Conservation (phyloP, 2,329 filamentous ascomycete species). For the Orbilia brochopaga region DNA sequence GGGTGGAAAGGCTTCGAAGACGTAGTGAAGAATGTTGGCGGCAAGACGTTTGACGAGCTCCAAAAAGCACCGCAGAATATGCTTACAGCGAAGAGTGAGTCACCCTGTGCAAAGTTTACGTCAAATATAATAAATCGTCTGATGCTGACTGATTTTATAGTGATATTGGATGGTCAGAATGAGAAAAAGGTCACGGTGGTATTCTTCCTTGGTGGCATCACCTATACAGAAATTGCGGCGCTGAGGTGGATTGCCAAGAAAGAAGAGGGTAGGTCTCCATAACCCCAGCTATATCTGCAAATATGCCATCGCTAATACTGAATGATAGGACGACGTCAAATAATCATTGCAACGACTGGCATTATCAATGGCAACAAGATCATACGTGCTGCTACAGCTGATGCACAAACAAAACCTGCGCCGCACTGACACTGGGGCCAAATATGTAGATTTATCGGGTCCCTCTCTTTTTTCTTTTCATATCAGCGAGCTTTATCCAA, state of each 20-base stretch:
- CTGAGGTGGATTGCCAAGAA: conserved; percentile 86
- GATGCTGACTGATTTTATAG: conserved; percentile 17
- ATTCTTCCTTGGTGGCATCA: conserved; percentile 97
- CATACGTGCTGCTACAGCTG: conserved; percentile 81
- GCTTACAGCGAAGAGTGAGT: conserved; percentile 71
- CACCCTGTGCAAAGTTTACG: background rate
- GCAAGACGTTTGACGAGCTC: conserved; percentile 86
- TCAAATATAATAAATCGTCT: background rate
- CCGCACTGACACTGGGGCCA: background rate
- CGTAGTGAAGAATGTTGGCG: conserved; percentile 81
- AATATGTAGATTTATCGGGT: no score
- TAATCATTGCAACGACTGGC: conserved; percentile 90
- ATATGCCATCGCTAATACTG: conserved; percentile 1
- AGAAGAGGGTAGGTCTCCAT: conserved; percentile 64
- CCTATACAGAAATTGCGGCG: conserved; percentile 93
- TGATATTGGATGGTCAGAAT: conserved; percentile 73
- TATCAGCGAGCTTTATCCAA: no score
- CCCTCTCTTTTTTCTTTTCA: no score
- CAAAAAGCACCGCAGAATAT: conserved; percentile 94
- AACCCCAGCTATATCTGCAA: background rate
- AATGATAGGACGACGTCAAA: conserved; percentile 69
- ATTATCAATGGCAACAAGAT: conserved; percentile 88
- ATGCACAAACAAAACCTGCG: conserved; percentile 27
- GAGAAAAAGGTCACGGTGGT: conserved; percentile 86
- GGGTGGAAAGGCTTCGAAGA: conserved; percentile 94